These are phyloP conservation scores for Aegilops umbellulata DNA, from an alignment of 176 grass and related monocot species.

Conservation along the genomic window DNA sequence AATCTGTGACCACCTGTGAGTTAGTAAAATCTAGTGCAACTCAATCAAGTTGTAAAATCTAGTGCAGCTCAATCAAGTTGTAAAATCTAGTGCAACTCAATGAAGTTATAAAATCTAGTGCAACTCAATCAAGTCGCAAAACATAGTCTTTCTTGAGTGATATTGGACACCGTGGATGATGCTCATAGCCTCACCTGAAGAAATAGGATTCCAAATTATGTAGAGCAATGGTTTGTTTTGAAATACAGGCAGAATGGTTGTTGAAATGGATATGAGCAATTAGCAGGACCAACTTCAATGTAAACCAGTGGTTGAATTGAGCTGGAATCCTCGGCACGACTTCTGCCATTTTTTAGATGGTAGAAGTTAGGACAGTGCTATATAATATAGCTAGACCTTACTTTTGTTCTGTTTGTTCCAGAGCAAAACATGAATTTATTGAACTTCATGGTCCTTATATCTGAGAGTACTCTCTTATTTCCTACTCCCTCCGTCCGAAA, in stretches of 20 bases:
- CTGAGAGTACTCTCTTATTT: neutral
- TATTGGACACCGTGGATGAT: neutral
- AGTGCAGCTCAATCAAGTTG: no score
- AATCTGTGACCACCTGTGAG: neutral
- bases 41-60: neutral
- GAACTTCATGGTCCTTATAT: neutral
- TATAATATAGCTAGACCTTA: neutral
- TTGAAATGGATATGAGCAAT: neutral
- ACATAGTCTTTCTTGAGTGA: neutral
- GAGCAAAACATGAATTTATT: conserved; percentile 7
- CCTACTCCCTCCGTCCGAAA: no score
- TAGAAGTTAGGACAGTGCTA: no score
- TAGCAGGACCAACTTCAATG: neutral
- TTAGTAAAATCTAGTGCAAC: neutral
- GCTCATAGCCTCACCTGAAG: neutral
- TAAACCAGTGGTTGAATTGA: neutral
- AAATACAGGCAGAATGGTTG: neutral
- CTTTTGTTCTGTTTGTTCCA: neutral
- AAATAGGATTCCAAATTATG: neutral
- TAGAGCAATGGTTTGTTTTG: neutral
- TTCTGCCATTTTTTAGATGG: no score
- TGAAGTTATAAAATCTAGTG: neutral
- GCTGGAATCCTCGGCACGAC: conserved; percentile 2
- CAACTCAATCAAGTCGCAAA: neutral
- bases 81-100: neutral